Percentiles rank a stretch among this genome's conserved stretches.
phyloP scores from a whole-genome alignment of 345 rosid species.

The Brassica napus region DNA sequence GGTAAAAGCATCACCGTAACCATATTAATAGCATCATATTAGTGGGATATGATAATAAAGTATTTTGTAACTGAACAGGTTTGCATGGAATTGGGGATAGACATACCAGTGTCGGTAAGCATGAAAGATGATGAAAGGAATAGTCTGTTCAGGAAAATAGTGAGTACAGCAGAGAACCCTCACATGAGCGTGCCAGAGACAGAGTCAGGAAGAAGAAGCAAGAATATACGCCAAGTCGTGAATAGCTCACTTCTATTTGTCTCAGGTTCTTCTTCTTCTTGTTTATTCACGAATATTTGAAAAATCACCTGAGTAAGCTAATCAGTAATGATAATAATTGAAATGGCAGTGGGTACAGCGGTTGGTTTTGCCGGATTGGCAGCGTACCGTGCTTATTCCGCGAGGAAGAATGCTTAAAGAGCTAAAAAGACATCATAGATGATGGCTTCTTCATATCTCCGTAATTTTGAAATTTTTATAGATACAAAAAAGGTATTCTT shows the following conservation, averaged over 20 bases:
- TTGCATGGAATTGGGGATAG: constrained; percentile 70
- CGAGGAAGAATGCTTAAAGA: constrained; percentile 55
- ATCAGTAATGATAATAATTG: neutral
- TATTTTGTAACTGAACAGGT: constrained; percentile 40
- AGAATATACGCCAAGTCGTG: constrained; percentile 52
- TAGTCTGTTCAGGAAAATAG: constrained; percentile 54
- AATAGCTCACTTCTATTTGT: constrained; percentile 67
- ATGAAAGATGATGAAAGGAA: constrained; percentile 53
- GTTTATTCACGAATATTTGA: neutral
- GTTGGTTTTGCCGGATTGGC: constrained; percentile 59
- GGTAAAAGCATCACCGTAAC: constrained; percentile 35
- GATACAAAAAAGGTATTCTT: neutral
- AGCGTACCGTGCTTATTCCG: constrained; percentile 63
- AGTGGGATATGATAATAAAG: neutral
- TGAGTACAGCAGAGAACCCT: constrained; percentile 66
- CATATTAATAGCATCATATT: neutral
- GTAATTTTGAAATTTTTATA: neutral
- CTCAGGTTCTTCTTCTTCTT: constrained; percentile 48
- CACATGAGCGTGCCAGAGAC: constrained; percentile 79
- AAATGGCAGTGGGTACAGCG: constrained; percentile 63
- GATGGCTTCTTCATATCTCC: neutral
- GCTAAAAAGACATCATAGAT: neutral
- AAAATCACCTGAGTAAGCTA: neutral
- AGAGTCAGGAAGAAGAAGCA: constrained; percentile 60
- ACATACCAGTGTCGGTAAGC: constrained; percentile 57